Conservation (phyloP, 108 stramenopile genomes). For the Cyclotella baltica region DNA sequence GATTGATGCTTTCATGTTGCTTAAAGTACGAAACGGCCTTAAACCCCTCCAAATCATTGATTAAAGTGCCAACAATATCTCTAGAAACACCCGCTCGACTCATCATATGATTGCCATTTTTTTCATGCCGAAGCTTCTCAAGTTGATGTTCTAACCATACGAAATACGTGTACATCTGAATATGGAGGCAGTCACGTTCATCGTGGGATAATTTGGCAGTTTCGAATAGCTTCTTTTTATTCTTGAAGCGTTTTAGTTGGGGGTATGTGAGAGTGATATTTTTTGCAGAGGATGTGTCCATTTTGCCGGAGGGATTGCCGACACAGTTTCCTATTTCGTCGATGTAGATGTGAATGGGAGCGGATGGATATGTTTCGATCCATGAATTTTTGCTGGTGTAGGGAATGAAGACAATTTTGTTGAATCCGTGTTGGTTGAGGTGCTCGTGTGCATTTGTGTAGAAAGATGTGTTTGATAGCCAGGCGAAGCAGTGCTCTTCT, state of each 20-base stretch:
- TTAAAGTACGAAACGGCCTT: not conserved
- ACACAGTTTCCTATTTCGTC: not conserved
- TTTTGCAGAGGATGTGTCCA: not conserved
- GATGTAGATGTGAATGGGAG: not conserved
- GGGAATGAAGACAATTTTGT: not conserved
- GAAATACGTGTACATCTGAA: conserved; percentile 11
- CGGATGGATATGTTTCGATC: not conserved
- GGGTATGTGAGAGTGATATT: not conserved
- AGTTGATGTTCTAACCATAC: not conserved
- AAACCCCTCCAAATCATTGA: conserved; percentile 6
- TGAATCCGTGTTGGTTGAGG: not conserved
- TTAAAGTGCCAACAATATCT: not conserved
- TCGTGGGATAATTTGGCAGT: not conserved
- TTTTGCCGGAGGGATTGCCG: not conserved
- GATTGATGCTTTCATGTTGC: not conserved
- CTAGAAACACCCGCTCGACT: not conserved
- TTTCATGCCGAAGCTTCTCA: not conserved
- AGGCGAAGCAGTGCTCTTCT: conserved; percentile 18
- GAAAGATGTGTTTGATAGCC: not conserved
- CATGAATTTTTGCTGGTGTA: not conserved
- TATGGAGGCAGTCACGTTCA: not conserved
- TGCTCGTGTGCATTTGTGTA: not conserved
- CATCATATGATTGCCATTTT: conserved; percentile 1
- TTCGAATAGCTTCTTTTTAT: conserved; percentile 4
- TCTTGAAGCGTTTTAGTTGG: not conserved